These are phyloP conservation scores for Coccinonectria pachysandricola DNA, from an alignment of 2,329 filamentous ascomycete species.

Conservation along the genomic window DNA sequence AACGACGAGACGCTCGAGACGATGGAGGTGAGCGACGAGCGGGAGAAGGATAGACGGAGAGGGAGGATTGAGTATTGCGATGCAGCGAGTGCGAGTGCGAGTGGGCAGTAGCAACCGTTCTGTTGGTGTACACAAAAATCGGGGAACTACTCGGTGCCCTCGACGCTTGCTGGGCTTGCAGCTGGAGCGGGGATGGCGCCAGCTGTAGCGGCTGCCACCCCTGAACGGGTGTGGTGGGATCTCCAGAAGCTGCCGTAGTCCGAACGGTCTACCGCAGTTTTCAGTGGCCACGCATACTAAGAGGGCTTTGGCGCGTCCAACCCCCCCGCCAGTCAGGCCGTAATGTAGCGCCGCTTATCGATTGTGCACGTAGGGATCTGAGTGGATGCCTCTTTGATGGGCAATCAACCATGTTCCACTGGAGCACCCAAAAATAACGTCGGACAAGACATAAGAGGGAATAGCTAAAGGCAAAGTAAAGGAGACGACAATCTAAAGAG, in stretches of 20 bases:
- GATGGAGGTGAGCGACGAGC: slow-evolving; percentile 18
- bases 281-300: no score
- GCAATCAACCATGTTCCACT: no score
- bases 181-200: slow-evolving; percentile 29
- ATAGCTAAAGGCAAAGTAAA: no score
- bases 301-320: no score
- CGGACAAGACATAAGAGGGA: no score
- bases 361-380: neutral
- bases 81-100: slow-evolving; percentile 16
- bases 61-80: slow-evolving; percentile 14
- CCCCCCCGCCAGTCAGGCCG: no score
- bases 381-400: neutral
- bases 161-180: no score
- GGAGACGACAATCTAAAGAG: no score
- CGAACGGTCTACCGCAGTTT: slow-evolving; percentile 6
- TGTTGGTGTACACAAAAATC: slow-evolving; percentile 33
- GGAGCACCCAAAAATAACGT: no score
- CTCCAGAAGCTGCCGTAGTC: slow-evolving; percentile 13
- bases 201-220: slow-evolving; percentile 21
- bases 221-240: slow-evolving; percentile 11
- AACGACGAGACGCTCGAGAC: slow-evolving; percentile 5
- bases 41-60: slow-evolving; percentile 14
- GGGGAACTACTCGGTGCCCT: slow-evolving; percentile 27
- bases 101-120: slow-evolving; percentile 12
- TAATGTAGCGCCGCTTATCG: no score